Base-by-base conservation (phyloP, 2,329 filamentous ascomycete genomes). In the Claviceps quebecensis region DNA sequence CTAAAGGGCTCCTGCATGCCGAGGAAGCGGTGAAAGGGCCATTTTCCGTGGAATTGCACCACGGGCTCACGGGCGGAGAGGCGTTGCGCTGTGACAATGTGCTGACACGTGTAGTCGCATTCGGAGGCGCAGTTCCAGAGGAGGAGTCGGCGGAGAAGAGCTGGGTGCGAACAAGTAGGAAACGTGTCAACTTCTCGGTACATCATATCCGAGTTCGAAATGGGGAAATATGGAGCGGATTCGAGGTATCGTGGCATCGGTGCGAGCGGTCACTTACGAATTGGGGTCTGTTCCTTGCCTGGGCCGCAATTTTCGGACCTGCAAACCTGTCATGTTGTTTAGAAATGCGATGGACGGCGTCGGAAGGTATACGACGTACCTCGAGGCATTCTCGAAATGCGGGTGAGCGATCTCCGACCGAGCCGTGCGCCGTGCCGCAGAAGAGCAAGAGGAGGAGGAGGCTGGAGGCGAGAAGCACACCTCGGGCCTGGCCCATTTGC, bases 51-150 rank as follows among this genome's bases (percentile, higher is more conserved):
- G 74, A 90, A 98, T 70, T 98, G 93, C 52, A 91, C 83, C 48
- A 96, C 69, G 11, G 82, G 77, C 34, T 80, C 78, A 54, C 80
- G 77, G 56, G 77, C 72, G 26, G 78, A 72, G 57, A 89, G 69
- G 56, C 91, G 87, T 53, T 71, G 70, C 59, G 79, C 69, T 52
- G 93, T 97, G 54, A 94, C 76, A 65, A 95, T 84, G 74, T 95
- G 91, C 67, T 98, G 93, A 74, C 93, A 98, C 55, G 87, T 84
- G 73, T 98, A 95, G 74, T 98, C 90, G 80, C 93, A 98, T 77
- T 98, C 91, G 63, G 86, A 76, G 55, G 86, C 80, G 71, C 93
- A 98, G 65, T 81, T 82, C 93, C 93, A 98, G 66, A 96, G 72
- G 63, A 97, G 82, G 59, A 97, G 76, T 55, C 87, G 87, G 65